Base-by-base conservation (phyloP, 106 monocot species). In the Triglochin maritima region DNA sequence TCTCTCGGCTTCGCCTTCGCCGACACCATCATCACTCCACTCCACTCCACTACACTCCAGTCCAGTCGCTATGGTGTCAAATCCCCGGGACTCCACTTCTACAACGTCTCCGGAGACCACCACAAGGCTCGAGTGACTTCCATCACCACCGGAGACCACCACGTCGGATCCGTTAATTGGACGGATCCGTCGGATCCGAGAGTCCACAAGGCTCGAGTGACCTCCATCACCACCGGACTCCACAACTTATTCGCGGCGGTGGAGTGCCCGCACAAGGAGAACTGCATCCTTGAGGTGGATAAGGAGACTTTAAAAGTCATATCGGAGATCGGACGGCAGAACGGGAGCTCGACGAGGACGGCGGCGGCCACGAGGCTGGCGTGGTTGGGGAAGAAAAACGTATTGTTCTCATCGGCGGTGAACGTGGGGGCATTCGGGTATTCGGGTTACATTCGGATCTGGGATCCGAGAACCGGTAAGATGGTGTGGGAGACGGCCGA, bases 401-500 rank as follows among this genome's bases (percentile, higher is more conserved):
- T 87, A 58, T 56, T 98, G 47, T 98, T 92, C 69, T 81, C 84
- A 47, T 69, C 79, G n/a, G 69, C 86, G 1, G 91, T 98, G 56
- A 86, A 73, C 64, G 16, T 68, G 9, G 91, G 96, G 10, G 88
- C 96, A 13, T 98, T 98, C 71, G 96, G 96, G 57, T 98, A 91
- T 73, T 80, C 86, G 3, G 96, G 96, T 6, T 98, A 98, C 82
- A 88, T 98, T 82, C 67, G 84, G 64, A 70, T 98, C 46, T 98
- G 96, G 96, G 96, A 98, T 50, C 76, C 82, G 29, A 75, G 96
- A 68, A 81, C 81, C 0, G 79, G 88, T 47, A 66, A 74, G 56
- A 72, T 82, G 14, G 96, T 92, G 45, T 98, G 91, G 96, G 96
- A 98, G 80, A 80, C 86, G 47, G 74, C 76, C 54, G 96, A 98